Percentiles rank a stretch among this genome's conserved stretches.
Evolutionary conservation across 1,284 basidiomycete genomes (phyloP).

Genomic region (Phylloboletellus chloephorus): DNA sequence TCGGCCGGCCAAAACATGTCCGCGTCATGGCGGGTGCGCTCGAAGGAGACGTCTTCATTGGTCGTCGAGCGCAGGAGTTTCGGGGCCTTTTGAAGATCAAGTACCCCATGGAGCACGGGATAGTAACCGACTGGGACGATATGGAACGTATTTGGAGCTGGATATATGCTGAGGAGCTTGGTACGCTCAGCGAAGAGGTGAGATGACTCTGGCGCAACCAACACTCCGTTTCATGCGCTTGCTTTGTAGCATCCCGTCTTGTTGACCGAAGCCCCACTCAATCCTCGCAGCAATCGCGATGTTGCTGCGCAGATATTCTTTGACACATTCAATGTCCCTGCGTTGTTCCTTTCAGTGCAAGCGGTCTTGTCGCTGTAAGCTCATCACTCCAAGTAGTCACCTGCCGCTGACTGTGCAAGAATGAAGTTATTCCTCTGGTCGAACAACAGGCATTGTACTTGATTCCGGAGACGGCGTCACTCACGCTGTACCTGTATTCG

Average conservation of each 20-base stretch:
- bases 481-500: conserved; percentile 98
- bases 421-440: conserved; percentile 92
- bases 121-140: conserved; percentile 96
- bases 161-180: conserved; percentile 92
- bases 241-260: conserved; percentile 84
- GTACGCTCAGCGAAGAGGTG: conserved; percentile 94
- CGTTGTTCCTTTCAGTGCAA: conserved; percentile 95
- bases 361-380: conserved; percentile 92
- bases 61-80: conserved; percentile 88
- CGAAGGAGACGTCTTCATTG: conserved; percentile 92
- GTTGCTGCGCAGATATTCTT: conserved; percentile 97
- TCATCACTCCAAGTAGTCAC: conserved; percentile 1
- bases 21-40: conserved; percentile 95
- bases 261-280: conserved; percentile 91
- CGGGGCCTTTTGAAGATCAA: conserved; percentile 93
- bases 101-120: conserved; percentile 97
- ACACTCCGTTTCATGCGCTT: conserved; percentile 12
- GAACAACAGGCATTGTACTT: conserved; percentile 97
- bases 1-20: conserved; percentile 92
- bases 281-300: conserved; percentile 91
- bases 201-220: conserved; percentile 21
- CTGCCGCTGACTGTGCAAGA: conserved; percentile 13
- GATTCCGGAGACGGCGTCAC: conserved; percentile 99
- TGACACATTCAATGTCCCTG: conserved; percentile 99
- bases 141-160: conserved; percentile 98